A percentile compares a stretch with the other conserved stretches of the same genome.
These are phyloP conservation scores for Berkeleyomyces rouxiae DNA, from an alignment of 2,329 filamentous ascomycete genomes.

Conservation along the genomic window DNA sequence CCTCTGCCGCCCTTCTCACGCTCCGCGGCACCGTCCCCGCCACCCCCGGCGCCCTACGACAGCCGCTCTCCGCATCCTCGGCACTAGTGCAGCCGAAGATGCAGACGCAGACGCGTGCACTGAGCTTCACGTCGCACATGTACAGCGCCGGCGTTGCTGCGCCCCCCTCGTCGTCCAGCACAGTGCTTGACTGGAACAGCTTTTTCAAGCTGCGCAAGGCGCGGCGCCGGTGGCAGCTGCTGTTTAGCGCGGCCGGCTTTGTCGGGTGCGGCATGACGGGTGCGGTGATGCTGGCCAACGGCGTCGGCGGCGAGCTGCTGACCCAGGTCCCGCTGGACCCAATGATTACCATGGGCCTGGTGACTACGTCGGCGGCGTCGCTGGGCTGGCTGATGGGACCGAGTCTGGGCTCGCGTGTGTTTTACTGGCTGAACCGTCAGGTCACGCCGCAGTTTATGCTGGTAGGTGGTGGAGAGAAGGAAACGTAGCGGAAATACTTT, in stretches of 20 bases:
- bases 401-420: slow-evolving; percentile 61
- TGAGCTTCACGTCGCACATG: slow-evolving; percentile 8
- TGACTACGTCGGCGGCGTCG: slow-evolving; percentile 60
- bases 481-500: background rate
- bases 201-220: slow-evolving; percentile 84
- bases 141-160: slow-evolving; percentile 11
- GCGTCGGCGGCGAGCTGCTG: slow-evolving; percentile 56
- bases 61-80: background rate
- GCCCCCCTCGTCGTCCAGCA: slow-evolving; percentile 15
- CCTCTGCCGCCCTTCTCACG: background rate
- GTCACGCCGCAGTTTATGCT: slow-evolving; percentile 52
- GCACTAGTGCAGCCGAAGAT: background rate
- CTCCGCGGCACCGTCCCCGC: background rate
- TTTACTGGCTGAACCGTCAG: slow-evolving; percentile 53
- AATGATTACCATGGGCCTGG: slow-evolving; percentile 66
- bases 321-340: slow-evolving; percentile 70
- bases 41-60: background rate
- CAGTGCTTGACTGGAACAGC: slow-evolving; percentile 65
- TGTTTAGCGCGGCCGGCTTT: slow-evolving; percentile 53
- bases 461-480: slow-evolving; percentile 28
- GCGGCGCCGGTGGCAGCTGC: slow-evolving; percentile 67
- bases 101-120: slow-evolving; percentile 7
- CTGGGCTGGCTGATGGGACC: slow-evolving; percentile 81
- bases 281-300: slow-evolving; percentile 48
- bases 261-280: slow-evolving; percentile 44